Evolutionary conservation across 73 alveolate genomes (phyloP), one percentile per base, ranked within the genome.

Genomic region (Paramecium sexaurelia): DNA sequence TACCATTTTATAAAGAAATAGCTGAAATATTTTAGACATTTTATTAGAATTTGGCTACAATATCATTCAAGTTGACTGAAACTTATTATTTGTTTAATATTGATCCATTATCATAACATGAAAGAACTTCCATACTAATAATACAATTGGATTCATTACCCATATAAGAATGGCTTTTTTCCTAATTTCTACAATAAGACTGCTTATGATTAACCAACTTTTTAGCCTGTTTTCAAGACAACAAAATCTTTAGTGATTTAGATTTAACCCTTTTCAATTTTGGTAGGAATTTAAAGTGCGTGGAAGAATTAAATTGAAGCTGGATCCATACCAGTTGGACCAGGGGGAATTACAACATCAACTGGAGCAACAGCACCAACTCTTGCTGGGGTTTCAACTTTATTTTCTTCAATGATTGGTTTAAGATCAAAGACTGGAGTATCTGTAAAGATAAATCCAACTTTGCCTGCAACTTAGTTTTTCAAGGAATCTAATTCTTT

Each of bases 321-420:
- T 75, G 99, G 99, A 87, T 99, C 99, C 97, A 99, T 96, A 92
- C 99, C 99, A 55, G 99, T 98, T 29, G 99, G 99, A 11, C 99
- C 99, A 22, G 99, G 96, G 7, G 98, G 98, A 83, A 99, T 98
- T 89, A 95, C 95, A 85, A 98, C 99, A 85, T 99, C 99, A 93
- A 92, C 94, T 33, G 99, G 99, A 95, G 99, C 97, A 37, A 92
- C 51, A 47, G 98, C 96, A 84, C 99, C 99, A 13, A 97, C 99
- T 93, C 94, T 98, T 84, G 99, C 99, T 85, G 98, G 98, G 87
- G 99, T 98, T 92, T 97, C 99, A 51, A 95, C 96, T 43, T 92
- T 92, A 91, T 95, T 95, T 55, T 92, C 90, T 26, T 93, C 97
- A 13, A 98, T 94, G 32, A 93, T 91, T 37, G 97, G 98, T 83